These are phyloP conservation scores for Globisporangium cylindrosporum DNA, from an alignment of 352 stramenopile species.

Conservation along the genomic window DNA sequence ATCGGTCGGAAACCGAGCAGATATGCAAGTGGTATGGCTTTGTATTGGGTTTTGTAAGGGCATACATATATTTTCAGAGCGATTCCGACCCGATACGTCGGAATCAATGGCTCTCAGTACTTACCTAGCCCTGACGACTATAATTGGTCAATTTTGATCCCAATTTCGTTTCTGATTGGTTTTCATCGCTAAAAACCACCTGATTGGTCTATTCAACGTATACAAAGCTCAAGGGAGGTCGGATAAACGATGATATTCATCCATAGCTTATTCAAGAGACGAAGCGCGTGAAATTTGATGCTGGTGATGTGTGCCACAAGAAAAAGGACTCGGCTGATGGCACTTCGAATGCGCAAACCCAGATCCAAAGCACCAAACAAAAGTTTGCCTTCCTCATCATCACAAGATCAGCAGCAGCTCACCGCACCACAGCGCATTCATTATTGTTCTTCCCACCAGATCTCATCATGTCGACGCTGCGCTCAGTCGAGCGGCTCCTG, in stretches of 20 bases:
- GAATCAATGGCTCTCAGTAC: background rate
- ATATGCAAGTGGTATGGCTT: background rate
- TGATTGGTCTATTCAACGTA: too few species aligned
- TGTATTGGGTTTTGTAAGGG: background rate
- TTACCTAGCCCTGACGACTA: too few species aligned
- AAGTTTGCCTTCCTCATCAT: background rate
- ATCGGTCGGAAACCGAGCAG: background rate
- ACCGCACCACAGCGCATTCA: background rate
- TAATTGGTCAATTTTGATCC: too few species aligned
- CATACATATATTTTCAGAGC: background rate
- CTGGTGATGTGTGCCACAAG: background rate
- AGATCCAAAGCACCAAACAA: background rate
- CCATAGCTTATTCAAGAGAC: background rate
- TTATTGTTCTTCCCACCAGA: background rate
- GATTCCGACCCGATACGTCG: background rate
- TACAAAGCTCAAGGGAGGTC: too few species aligned
- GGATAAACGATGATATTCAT: too few species aligned
- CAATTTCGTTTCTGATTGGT: too few species aligned
- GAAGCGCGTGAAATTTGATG: background rate
- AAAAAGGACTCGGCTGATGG: background rate
- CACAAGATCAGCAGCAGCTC: background rate
- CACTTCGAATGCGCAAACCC: background rate
- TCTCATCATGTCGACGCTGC: constrained; percentile 4
- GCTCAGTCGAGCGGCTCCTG: constrained; percentile 4
- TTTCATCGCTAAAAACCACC: too few species aligned